These are phyloP conservation scores for Erythrobasidium yunnanense DNA, from an alignment of 768 basidiomycete genomes.

Conservation along the genomic window DNA sequence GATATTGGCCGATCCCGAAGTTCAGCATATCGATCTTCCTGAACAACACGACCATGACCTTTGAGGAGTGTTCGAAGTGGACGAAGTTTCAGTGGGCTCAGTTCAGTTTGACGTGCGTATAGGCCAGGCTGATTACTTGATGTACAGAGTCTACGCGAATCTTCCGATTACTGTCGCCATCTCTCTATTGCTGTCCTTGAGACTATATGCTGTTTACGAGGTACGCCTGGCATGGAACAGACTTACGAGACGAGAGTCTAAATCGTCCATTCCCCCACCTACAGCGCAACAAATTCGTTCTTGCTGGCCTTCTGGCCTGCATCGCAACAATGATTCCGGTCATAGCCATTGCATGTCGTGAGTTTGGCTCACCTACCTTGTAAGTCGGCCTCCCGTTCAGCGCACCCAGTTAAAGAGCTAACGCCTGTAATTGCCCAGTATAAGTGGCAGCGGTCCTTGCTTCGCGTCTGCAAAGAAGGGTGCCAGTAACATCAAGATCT, in stretches of 20 bases:
- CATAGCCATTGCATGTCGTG: background rate
- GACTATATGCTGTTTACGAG: background rate
- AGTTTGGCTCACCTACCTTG: background rate
- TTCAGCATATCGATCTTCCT: background rate
- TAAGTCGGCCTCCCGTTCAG: background rate
- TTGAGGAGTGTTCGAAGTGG: background rate
- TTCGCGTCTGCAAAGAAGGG: background rate
- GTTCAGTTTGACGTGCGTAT: background rate
- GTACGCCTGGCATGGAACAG: too few species aligned
- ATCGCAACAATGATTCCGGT: background rate
- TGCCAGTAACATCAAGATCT: background rate
- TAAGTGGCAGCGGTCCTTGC: conserved; percentile 4
- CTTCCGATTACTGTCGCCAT: background rate
- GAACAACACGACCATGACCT: background rate
- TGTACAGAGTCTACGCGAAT: background rate
- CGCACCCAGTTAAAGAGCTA: background rate
- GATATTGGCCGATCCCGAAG: background rate
- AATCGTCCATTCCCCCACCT: too few species aligned
- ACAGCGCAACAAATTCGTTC: background rate
- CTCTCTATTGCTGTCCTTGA: background rate
- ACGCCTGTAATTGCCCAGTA: background rate
- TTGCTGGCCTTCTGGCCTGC: background rate
- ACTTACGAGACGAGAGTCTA: too few species aligned
- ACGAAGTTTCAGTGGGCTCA: background rate
- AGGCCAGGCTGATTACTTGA: background rate